Percentiles rank a stretch among this genome's conserved stretches.
Conservation (phyloP, 768 basidiomycete genomes). For the Phaeotremella skinneri region DNA sequence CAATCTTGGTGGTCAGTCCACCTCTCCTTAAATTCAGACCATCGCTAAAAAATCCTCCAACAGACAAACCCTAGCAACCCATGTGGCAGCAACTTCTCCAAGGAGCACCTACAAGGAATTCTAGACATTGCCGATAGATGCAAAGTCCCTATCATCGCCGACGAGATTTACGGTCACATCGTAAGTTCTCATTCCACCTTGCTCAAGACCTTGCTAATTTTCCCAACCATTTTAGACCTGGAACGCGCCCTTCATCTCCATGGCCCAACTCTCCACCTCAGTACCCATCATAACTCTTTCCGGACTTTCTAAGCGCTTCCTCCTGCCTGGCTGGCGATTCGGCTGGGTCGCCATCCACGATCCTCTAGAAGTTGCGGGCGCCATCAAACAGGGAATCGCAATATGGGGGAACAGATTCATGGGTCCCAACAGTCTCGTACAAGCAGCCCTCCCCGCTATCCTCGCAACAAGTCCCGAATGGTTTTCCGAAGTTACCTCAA, state of each 20-base stretch:
- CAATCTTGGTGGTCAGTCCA: conserved; percentile 46
- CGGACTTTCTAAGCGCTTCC: conserved; percentile 53
- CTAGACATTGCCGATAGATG: conserved; percentile 42
- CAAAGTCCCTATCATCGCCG: conserved; percentile 50
- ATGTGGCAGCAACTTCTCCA: conserved; percentile 51
- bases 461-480: conserved; percentile 36
- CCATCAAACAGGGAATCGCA: conserved; percentile 40
- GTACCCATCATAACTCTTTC: conserved; percentile 50
- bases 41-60: conserved; percentile 2
- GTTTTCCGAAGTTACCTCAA: conserved; percentile 40
- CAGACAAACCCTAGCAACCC: conserved; percentile 53
- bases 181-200: conserved; percentile 20
- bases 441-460: conserved; percentile 44
- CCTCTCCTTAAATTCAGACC: background rate
- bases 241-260: conserved; percentile 47
- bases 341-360: conserved; percentile 52
- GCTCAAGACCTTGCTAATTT: background rate
- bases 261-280: conserved; percentile 43
- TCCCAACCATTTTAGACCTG: conserved; percentile 34
- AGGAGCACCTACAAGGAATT: conserved; percentile 41
- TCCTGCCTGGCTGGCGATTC: conserved; percentile 52
- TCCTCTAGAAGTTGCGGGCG: conserved; percentile 42
- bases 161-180: conserved; percentile 50
- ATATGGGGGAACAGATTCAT: conserved; percentile 50
- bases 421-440: conserved; percentile 47